Conservation (phyloP, 2,329 filamentous ascomycete genomes). For the Celoporthe dispersa region DNA sequence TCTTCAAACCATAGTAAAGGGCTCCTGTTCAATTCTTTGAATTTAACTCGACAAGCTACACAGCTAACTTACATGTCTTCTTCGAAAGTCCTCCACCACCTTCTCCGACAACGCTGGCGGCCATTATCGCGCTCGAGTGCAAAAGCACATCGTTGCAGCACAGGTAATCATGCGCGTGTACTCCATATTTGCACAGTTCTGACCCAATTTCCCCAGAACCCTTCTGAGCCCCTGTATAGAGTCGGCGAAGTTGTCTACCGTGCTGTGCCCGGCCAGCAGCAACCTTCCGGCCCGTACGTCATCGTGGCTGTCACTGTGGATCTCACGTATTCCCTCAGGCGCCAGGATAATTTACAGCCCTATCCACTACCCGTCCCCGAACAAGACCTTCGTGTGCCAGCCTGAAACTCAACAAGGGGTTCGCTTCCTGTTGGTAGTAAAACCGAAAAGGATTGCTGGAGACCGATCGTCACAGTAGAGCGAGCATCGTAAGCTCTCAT, state of each 20-base stretch:
- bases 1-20: background rate
- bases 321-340: background rate
- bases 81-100: background rate
- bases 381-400: background rate
- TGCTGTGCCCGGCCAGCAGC: background rate
- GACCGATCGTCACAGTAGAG: background rate
- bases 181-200: background rate
- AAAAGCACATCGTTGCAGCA: background rate
- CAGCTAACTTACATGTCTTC: background rate
- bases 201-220: background rate
- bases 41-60: background rate
- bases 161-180: background rate
- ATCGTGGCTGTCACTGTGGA: conserved; percentile 2
- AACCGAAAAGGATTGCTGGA: background rate
- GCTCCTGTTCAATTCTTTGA: background rate
- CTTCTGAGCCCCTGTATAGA: background rate
- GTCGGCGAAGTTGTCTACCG: background rate
- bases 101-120: background rate
- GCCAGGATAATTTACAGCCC: conserved; percentile 1
- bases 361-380: background rate
- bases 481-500: background rate
- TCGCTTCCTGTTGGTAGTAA: background rate
- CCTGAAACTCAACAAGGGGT: background rate
- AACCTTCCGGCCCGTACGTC: background rate
- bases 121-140: background rate